Evolutionary conservation across 2,329 filamentous ascomycete species (phyloP).

Genomic region (Aspergillus oerlinghausenensis): DNA sequence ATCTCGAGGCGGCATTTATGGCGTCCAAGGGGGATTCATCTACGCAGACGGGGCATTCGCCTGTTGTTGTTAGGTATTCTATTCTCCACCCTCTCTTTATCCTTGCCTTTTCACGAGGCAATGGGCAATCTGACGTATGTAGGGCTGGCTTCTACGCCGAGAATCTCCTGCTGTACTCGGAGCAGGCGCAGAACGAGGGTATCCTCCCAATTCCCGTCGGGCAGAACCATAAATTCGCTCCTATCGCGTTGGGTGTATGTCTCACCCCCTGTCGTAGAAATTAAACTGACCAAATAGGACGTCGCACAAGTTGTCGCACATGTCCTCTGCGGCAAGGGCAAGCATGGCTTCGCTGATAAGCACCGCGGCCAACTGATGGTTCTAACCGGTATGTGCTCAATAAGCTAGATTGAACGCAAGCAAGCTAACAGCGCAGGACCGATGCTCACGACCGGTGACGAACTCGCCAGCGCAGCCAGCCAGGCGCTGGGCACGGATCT

Average conservation of each 20-base stretch:
- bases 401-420: neutral
- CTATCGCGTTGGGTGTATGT: constrained; percentile 45
- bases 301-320: constrained; percentile 47
- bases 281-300: constrained; percentile 29
- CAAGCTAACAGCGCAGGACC: constrained; percentile 38
- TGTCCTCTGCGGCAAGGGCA: constrained; percentile 45
- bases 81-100: no score
- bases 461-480: constrained; percentile 45
- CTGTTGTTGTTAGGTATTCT: constrained; percentile 42
- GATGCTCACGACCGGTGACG: constrained; percentile 44
- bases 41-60: constrained; percentile 39
- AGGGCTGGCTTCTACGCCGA: constrained; percentile 51
- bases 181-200: constrained; percentile 44
- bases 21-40: constrained; percentile 41
- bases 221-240: constrained; percentile 47
- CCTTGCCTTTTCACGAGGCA: neutral
- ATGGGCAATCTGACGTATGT: neutral
- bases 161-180: constrained; percentile 47
- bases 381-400: constrained; percentile 37
- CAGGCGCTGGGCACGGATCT: constrained; percentile 41
- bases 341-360: constrained; percentile 47
- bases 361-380: constrained; percentile 52
- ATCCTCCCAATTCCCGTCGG: constrained; percentile 47
- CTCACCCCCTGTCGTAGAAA: no score
- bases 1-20: constrained; percentile 45